Base-by-base conservation (phyloP, 176 grass and related monocot species). In the Poa annua region DNA sequence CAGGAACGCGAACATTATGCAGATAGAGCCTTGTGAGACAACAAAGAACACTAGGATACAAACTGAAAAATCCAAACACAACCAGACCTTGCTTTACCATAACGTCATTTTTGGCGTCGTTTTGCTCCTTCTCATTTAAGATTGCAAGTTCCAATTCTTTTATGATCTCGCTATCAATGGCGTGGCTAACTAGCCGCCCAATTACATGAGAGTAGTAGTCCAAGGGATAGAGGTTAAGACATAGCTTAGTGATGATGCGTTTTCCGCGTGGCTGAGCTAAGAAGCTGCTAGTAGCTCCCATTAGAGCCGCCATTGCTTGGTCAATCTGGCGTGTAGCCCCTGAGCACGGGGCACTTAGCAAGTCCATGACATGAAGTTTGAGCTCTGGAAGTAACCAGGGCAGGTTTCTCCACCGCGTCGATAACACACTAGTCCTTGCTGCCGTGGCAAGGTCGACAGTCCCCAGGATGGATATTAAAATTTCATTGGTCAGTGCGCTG, bases 1-100 rank as follows among this genome's bases (percentile, higher is more conserved):
- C 67, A 7, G n/a, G 5, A 13, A 71, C 12, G 67, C 67, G 11
- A 7, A 71, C 39, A 45, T 71, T 71, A 3, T 15, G 11, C 13
- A 71, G 67, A 44, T 71, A 39, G 11, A 71, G 67, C 11, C n/a
- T 71, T 71, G 38, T 71, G 67, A 71, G 38, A 11, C 39, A 71
- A 45, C 11, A 11, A 71, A 71, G 11, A 44, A 71, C 39, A 22
- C 39, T 45, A 71, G 67, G 67, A 42, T 71, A 71, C 0, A 4
- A 12, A 71, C 6, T 47, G 41, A 48, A 71, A 26, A 71, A 71
- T 48, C 41, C 68, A 25, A 1, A 12, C 41, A 71, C 21, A 2
- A 48, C 41, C 21, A 21, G 21, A 25, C n/a, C 68, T 71, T 71
- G n/a, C 6, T 48, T 21, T 15, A 71, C n/a, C 68, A 16, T 71